These are phyloP conservation scores for Hypoxylon sp. DNA, from an alignment of 2,329 filamentous ascomycete genomes.

Conservation along the genomic window DNA sequence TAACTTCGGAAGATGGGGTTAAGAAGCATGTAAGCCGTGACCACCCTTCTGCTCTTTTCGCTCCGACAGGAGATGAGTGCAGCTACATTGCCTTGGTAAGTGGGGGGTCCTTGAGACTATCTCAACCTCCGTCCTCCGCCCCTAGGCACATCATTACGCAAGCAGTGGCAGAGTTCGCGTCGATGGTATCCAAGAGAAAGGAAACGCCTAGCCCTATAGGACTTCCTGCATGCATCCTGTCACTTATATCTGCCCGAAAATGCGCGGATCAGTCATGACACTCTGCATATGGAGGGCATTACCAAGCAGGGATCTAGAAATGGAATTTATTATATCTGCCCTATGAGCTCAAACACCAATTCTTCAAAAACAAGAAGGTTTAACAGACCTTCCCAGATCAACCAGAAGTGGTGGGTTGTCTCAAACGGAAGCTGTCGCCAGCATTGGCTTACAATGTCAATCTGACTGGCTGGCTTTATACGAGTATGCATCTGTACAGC, in stretches of 20 bases:
- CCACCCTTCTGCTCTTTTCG: slow-evolving; percentile 27
- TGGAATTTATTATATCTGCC: slow-evolving; percentile 6
- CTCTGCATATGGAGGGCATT: slow-evolving; percentile 14
- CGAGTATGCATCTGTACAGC: slow-evolving; percentile 1
- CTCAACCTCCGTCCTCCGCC: slow-evolving; percentile 21
- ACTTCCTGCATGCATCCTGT: slow-evolving; percentile 17
- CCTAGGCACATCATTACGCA: slow-evolving; percentile 33
- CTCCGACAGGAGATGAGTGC: slow-evolving; percentile 27
- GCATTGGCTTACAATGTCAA: slow-evolving; percentile 24
- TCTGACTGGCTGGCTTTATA: slow-evolving; percentile 6
- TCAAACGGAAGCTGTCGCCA: slow-evolving; percentile 16
- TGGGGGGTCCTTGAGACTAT: slow-evolving; percentile 29
- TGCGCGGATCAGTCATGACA: slow-evolving; percentile 18
- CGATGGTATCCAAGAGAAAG: slow-evolving; percentile 6
- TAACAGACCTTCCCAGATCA: slow-evolving; percentile 14
- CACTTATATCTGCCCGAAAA: slow-evolving; percentile 10
- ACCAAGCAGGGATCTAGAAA: slow-evolving; percentile 16
- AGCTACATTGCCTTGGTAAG: slow-evolving; percentile 14
- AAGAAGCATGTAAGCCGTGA: slow-evolving; percentile 8
- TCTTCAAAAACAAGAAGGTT: slow-evolving; percentile 12
- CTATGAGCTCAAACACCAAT: neutral
- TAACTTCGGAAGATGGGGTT: slow-evolving; percentile 23
- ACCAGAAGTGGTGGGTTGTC: slow-evolving; percentile 11
- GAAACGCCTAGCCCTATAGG: slow-evolving; percentile 13
- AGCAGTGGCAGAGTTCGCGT: slow-evolving; percentile 18